A percentile compares a stretch with the other conserved stretches of the same genome.
These are phyloP conservation scores for Ophiostoma piceae DNA, from an alignment of 2,329 filamentous ascomycete species.

Conservation along the genomic window DNA sequence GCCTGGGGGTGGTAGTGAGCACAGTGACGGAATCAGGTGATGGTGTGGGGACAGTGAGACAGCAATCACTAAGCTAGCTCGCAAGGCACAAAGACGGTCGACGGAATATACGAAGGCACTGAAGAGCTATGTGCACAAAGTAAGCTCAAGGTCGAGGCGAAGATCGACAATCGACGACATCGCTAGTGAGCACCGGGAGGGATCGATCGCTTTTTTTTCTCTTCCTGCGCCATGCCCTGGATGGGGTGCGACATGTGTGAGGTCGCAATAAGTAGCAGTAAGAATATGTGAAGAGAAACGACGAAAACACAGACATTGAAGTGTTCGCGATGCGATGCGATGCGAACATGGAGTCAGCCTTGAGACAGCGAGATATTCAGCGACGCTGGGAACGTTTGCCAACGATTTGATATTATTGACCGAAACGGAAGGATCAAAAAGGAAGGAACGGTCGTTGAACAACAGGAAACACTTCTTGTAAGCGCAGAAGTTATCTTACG, in stretches of 20 bases:
- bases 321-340: neutral
- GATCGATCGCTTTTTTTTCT: neutral
- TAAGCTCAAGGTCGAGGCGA: neutral
- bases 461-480: neutral
- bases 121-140: too few relatives aligned
- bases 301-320: neutral
- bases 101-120: too few relatives aligned
- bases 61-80: slow-evolving; percentile 5
- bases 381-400: neutral
- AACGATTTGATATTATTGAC: neutral
- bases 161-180: neutral
- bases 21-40: slow-evolving; percentile 10
- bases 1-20: neutral
- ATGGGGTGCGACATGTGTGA: neutral
- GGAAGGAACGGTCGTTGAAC: neutral
- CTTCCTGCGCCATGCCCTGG: neutral
- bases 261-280: neutral
- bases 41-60: neutral
- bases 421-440: neutral
- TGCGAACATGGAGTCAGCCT: too few relatives aligned
- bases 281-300: neutral
- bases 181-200: neutral
- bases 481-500: neutral
- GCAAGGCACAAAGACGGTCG: neutral
- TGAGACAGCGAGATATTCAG: neutral